Evolutionary conservation across 2,329 filamentous ascomycete species (phyloP).

Genomic region (Alternaria alternata): DNA sequence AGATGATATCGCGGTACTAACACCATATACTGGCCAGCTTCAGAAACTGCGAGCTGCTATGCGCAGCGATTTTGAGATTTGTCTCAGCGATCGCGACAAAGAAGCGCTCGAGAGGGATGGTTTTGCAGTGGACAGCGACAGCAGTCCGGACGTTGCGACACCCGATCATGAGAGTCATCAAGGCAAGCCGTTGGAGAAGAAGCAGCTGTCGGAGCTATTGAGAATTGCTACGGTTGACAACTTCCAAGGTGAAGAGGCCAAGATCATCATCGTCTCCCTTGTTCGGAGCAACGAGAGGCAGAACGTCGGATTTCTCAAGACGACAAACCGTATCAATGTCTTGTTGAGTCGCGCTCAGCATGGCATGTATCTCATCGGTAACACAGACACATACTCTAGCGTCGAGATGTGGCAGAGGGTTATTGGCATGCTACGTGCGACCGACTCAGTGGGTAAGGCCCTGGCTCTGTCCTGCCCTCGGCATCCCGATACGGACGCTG

Average conservation of each 20-base stretch:
- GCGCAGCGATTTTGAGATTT: constrained; percentile 64
- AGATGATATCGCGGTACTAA: constrained; percentile 74
- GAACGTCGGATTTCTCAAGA: constrained; percentile 71
- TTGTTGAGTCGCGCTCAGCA: constrained; percentile 71
- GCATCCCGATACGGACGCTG: constrained; percentile 34
- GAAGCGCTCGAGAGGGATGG: constrained; percentile 57
- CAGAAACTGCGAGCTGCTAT: constrained; percentile 60
- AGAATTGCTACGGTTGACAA: constrained; percentile 73
- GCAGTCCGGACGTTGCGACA: neutral
- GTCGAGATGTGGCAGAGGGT: constrained; percentile 72
- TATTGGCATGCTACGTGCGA: constrained; percentile 58
- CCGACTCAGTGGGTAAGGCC: constrained; percentile 22
- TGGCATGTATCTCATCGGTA: constrained; percentile 76
- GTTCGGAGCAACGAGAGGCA: constrained; percentile 71
- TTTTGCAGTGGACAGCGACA: constrained; percentile 15
- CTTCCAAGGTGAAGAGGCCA: constrained; percentile 79
- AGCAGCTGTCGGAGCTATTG: constrained; percentile 30
- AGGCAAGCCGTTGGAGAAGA: constrained; percentile 31
- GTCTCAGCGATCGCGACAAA: constrained; percentile 69
- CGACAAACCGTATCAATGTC: constrained; percentile 74
- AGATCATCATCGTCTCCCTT: constrained; percentile 73
- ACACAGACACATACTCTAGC: constrained; percentile 64
- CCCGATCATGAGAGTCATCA: constrained; percentile 8
- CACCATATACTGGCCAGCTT: constrained; percentile 69
- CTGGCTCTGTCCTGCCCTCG: constrained; percentile 41